These are phyloP conservation scores for Candida khao-thaluensis DNA, from an alignment of 805 yeast species.

Conservation along the genomic window DNA sequence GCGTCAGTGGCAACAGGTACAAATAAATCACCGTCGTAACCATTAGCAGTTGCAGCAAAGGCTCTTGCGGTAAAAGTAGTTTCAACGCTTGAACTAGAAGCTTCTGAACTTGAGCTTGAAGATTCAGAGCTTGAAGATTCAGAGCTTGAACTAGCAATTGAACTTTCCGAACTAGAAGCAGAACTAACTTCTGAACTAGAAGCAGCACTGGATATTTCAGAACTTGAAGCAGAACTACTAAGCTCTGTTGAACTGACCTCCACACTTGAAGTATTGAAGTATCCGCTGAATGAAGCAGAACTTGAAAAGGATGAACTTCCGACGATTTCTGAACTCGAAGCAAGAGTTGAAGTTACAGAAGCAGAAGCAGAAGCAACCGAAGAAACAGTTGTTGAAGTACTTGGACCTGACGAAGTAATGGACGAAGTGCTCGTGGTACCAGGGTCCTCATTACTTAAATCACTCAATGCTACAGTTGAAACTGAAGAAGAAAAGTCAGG, in stretches of 20 bases:
- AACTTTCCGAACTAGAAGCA: neutral
- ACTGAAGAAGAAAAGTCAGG: slow-evolving; percentile 21
- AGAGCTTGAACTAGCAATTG: neutral
- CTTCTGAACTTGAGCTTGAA: neutral
- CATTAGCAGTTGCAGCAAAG: slow-evolving; percentile 9
- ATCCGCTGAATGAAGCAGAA: slow-evolving; percentile 2
- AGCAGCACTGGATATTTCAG: neutral
- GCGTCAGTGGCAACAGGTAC: slow-evolving; percentile 36
- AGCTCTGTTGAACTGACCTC: neutral
- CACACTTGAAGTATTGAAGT: slow-evolving; percentile 3
- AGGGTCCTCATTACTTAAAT: slow-evolving; percentile 3
- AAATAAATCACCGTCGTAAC: slow-evolving; percentile 45
- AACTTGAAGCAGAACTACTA: neutral
- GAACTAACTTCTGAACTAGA: neutral
- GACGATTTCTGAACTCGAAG: too few relatives aligned
- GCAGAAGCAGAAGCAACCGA: slow-evolving; percentile 3
- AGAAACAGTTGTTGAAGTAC: neutral
- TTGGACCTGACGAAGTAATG: neutral
- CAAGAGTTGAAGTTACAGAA: neutral
- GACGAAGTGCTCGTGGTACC: neutral
- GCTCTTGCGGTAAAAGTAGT: slow-evolving; percentile 3
- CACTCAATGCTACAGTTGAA: slow-evolving; percentile 19
- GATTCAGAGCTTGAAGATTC: neutral
- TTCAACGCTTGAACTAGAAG: neutral
- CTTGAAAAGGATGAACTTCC: too few relatives aligned